Evolutionary conservation across 192 early-diverging fungal species (phyloP), one percentile per base, ranked within the genome.

Genomic region (Coemansia sp.): DNA sequence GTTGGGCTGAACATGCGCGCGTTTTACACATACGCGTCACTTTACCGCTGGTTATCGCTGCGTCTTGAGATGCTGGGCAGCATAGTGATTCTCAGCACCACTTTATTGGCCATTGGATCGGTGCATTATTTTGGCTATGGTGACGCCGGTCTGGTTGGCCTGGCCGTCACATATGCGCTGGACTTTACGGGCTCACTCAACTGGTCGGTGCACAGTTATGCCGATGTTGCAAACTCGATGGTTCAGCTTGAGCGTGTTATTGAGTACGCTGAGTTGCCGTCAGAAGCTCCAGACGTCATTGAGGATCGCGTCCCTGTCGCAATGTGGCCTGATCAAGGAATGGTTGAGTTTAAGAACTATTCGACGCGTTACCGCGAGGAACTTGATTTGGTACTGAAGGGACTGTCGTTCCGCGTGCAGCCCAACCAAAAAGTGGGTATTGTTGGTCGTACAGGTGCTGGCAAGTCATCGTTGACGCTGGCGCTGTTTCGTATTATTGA

Each of bases 11-110:
- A 94, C 78, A 94, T 90, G 48, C 77, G 86, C 14, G 88, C 93
- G 4, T 93, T 90, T 62, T 93, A 88, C 64, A 78, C 94, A 24
- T 85, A 86, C 47, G 68, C 87, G 41, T 81, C 85, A 37, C 84
- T 90, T 19, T 88, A 91, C 35, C 87, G 93, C 41, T 90, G 89
- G 89, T 70, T 90, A 27, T 87, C 84, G 35, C 55, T 97, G 52
- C 88, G 96, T 9, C 72, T 96, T 12, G 95, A 98, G 68, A 67
- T 85, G 1, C 78, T 98, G 35, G 92, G 89, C 18, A 86, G 88
- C 43, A 50, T 83, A 1, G 72, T 96, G 16, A 89, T 95, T 24
- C 84, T 97, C 35, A 88, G 83, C 29, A 89, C 92, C 1, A 85
- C 88, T 0, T 37, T 91, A 13, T 83, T 97, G 57, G 88, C 91